phyloP scores from a whole-genome alignment of 2,329 filamentous ascomycete genomes.

The Diaporthe sp. region DNA sequence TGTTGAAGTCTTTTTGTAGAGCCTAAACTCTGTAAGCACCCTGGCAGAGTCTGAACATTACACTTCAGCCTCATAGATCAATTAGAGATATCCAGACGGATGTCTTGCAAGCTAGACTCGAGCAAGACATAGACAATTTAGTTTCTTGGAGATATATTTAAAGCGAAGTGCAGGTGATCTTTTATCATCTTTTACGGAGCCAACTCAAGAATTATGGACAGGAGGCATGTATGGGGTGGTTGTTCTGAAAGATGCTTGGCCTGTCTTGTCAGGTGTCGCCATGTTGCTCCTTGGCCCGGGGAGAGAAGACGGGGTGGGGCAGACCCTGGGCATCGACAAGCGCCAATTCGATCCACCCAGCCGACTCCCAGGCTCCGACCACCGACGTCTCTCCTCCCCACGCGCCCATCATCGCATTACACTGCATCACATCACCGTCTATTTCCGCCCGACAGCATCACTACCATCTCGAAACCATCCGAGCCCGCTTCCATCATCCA shows the following conservation, averaged over 20 bases:
- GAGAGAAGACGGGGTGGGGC: conserved; percentile 13
- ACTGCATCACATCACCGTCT: conserved; percentile 28
- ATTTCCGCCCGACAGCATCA: conserved; percentile 18
- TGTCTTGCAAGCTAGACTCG: neutral
- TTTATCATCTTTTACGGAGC: neutral
- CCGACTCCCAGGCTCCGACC: conserved; percentile 26
- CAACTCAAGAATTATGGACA: neutral
- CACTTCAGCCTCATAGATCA: neutral
- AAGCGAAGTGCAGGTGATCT: neutral
- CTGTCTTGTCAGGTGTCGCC: neutral
- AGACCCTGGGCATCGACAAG: neutral
- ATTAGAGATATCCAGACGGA: too few relatives aligned
- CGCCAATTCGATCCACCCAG: conserved; percentile 21
- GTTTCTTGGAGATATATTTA: neutral
- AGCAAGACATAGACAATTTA: neutral
- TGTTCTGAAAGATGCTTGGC: neutral
- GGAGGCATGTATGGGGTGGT: neutral
- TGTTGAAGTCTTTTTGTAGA: neutral
- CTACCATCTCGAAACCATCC: conserved; percentile 34
- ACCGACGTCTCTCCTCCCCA: conserved; percentile 31
- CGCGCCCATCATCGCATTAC: conserved; percentile 25
- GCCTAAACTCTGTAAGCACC: neutral
- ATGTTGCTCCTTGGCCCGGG: neutral
- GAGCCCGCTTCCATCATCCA: conserved; percentile 3
- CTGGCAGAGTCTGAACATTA: neutral